Percentiles rank a stretch among this genome's conserved stretches.
These are phyloP conservation scores for Oropetium thomaeum DNA, from an alignment of 176 grass and related monocot genomes.

Conservation along the genomic window DNA sequence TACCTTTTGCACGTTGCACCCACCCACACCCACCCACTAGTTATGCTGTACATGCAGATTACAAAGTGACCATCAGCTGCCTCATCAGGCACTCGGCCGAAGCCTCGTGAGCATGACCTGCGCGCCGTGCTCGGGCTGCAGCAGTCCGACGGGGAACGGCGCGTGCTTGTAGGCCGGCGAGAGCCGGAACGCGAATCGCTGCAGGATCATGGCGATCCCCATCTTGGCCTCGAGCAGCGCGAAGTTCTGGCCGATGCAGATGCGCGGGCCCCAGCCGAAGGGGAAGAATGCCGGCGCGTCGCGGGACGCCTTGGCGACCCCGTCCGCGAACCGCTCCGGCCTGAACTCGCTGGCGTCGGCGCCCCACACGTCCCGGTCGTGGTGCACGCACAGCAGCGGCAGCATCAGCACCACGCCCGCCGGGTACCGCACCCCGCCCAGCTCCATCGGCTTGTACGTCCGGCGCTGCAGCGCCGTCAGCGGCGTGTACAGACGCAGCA, in stretches of 20 bases:
- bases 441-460: constrained; percentile 36
- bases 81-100: too few relatives aligned
- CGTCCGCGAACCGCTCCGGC: constrained; percentile 67
- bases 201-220: constrained; percentile 64
- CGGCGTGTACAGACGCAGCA: constrained; percentile 45
- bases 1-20: constrained; percentile 9
- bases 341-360: constrained; percentile 59
- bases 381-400: constrained; percentile 46
- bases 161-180: constrained; percentile 66
- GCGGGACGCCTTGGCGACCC: constrained; percentile 59
- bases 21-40: neutral
- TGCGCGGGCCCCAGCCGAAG: constrained; percentile 67
- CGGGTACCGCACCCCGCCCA: constrained; percentile 50
- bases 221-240: constrained; percentile 78
- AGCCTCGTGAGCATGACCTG: constrained; percentile 48
- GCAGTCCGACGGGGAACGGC: constrained; percentile 32
- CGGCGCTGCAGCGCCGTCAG: neutral
- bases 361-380: constrained; percentile 65
- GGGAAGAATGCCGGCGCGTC: constrained; percentile 51
- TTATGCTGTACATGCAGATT: constrained; percentile 32
- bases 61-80: neutral
- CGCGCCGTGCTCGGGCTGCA: constrained; percentile 71
- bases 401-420: constrained; percentile 51
- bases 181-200: constrained; percentile 66
- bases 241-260: constrained; percentile 76